These are phyloP conservation scores for Sordaria brevicollis DNA, from an alignment of 495 filamentous ascomycete genomes.

Conservation along the genomic window DNA sequence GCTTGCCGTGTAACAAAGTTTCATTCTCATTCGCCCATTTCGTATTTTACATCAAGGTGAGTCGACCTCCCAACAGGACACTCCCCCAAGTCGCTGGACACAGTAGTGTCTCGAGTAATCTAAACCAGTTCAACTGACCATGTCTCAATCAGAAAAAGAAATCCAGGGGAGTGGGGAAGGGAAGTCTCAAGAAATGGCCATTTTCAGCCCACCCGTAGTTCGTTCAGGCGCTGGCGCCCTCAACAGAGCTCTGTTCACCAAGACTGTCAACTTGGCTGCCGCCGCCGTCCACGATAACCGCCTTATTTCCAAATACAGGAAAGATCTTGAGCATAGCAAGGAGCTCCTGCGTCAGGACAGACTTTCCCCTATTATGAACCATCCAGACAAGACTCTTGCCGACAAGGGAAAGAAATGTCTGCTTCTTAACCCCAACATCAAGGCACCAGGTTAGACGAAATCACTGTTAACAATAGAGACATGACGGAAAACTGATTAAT, in stretches of 20 bases:
- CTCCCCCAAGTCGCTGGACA: constrained; percentile 41
- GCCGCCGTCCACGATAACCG: constrained; percentile 62
- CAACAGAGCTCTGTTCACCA: constrained; percentile 75
- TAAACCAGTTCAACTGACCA: not conserved
- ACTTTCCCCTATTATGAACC: constrained; percentile 43
- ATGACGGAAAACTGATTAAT: constrained; percentile 6
- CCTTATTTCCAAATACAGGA: constrained; percentile 58
- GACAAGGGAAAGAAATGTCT: constrained; percentile 55
- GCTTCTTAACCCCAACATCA: constrained; percentile 61
- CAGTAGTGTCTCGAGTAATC: constrained; percentile 41
- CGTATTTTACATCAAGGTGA: not conserved
- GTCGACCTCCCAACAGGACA: not conserved
- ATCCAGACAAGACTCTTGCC: constrained; percentile 45
- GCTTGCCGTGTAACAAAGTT: not conserved
- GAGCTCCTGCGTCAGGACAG: constrained; percentile 47
- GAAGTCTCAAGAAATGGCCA: constrained; percentile 21
- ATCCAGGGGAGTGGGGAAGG: not conserved
- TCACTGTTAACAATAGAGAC: not conserved
- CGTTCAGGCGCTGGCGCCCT: constrained; percentile 53
- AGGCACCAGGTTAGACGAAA: constrained; percentile 46
- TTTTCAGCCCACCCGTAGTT: constrained; percentile 71
- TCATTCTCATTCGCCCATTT: not conserved
- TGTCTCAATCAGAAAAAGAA: not conserved
- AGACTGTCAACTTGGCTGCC: constrained; percentile 63
- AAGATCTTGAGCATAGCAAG: constrained; percentile 41